Evolutionary conservation across 2,329 filamentous ascomycete species (phyloP), one percentile per base, ranked within the genome.

Genomic region (Trichoderma koningiopsis): DNA sequence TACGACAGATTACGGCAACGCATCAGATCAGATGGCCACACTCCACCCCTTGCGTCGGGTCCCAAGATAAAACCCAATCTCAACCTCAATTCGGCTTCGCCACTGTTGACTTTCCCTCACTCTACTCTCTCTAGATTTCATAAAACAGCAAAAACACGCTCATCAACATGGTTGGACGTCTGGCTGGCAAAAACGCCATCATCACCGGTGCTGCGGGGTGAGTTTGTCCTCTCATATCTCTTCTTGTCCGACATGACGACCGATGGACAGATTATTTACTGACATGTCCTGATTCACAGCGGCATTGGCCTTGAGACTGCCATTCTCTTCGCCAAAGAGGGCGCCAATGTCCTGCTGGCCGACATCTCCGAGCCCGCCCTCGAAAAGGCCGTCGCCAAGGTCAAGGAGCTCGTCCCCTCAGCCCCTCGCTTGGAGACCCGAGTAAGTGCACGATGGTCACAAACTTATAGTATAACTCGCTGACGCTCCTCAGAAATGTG

Each of bases 231-330:
- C 22, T 52, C 27, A 5, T 3, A 24, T 22, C 53, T 40, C 29
- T 19, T n/a, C 60, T n/a, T 27, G 19, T 7, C 22, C 5, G 19
- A 22, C 27, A 24, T 27, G 27, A 27, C 2, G 27, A 27, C 27
- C 27, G 27, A 27, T 4, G 27, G 10, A 19, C 22, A 24, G 52
- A 33, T 16, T 16, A n/a, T 16, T 24, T 60, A 11, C 72, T 71
- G 49, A 75, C 66, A 7, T 19, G 4, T 10, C 6, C 13, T 22
- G 53, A 1, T 57, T 31, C 16, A 52, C 16, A 94, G 94, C 77
- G 94, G 94, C 77, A 97, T 97, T 77, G 94, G 94, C 73, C 91
- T 97, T 60, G 94, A 97, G 83, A 97, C 94, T 2, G 88, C 88
- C 68, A 94, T 97, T 74, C 91, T 97, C 70, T 97, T 97, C 77